Percentiles rank a stretch among this genome's conserved stretches.
phyloP scores from a whole-genome alignment of 495 filamentous ascomycete genomes.

The Tuber umbilicatum region DNA sequence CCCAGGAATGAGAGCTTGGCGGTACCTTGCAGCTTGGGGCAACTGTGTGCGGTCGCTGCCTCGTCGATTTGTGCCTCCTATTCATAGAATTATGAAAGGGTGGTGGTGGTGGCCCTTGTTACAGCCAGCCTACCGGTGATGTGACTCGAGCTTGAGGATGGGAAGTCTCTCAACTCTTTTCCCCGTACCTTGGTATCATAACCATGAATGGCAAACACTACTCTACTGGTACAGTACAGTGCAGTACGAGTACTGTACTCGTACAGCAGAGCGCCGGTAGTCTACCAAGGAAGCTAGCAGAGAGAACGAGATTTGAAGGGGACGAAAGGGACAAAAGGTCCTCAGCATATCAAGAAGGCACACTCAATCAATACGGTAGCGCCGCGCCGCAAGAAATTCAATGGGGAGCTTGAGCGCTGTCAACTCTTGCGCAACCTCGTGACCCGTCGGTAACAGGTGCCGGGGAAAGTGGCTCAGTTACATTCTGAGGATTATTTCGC shows the following conservation, averaged over 20 bases:
- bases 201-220: background rate
- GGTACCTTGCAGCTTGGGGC: constrained; percentile 4
- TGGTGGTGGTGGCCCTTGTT: background rate
- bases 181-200: background rate
- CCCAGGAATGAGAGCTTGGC: background rate
- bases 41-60: background rate
- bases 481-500: too few species aligned
- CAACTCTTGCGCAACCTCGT: background rate
- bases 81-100: background rate
- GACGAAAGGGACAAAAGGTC: background rate
- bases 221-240: too few species aligned
- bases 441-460: background rate
- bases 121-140: background rate
- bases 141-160: background rate
- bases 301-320: background rate
- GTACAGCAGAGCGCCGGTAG: background rate
- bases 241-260: background rate
- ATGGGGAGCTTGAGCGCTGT: background rate
- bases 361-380: background rate
- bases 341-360: background rate
- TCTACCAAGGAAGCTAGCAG: background rate
- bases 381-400: background rate
- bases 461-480: too few species aligned
- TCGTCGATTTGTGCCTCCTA: background rate
- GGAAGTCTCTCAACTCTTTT: background rate